Base-by-base conservation (phyloP, 73 alveolate species). In the Paramecium pentaurelia region DNA sequence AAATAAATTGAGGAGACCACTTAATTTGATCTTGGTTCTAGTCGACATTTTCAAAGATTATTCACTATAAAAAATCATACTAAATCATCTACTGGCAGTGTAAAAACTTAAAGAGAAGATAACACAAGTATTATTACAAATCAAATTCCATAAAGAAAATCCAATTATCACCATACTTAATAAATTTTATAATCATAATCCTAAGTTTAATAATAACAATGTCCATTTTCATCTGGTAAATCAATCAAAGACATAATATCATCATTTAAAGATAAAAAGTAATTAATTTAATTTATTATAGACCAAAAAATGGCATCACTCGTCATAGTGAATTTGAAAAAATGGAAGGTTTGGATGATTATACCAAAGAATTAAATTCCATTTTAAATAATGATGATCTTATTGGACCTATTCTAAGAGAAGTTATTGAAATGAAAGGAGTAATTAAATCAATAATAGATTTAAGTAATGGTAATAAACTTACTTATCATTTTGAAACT, bases 241-340 rank as follows among this genome's bases (percentile, higher is more conserved):
- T 60, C 77, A 60, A 60, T 60, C 38, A 60, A 60, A 30, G 77
- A 60, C 77, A 60, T 60, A 10, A 30, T 60, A 2, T 60, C 77
- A 60, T 60, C 34, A 16, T 60, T 60, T 28, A 60, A 27, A 30
- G 77, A 60, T 30, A 60, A 60, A 30, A 60, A 60, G 77, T 60
- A 60, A 49, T 49, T 60, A 20, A 60, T 30, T 60, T 60, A 60
- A 3, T 60, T 60, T 27, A 22, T 22, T 27, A 8, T 30, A 60
- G 77, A 6, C 44, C 77, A 22, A 60, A 60, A 60, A 60, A 22
- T 60, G 38, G 38, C 22, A 27, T 27, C 1, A 30, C 77, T 16
- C 34, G 77, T 27, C 77, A 71, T 71, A 71, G 86, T 71, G 86
- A 71, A 38, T 71, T 71, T 71, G 86, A 71, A 4, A 28, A 71